Percentiles rank a stretch among this genome's conserved stretches.
phyloP scores from a whole-genome alignment of 2,329 filamentous ascomycete species.

The Trichoderma pleuroti region DNA sequence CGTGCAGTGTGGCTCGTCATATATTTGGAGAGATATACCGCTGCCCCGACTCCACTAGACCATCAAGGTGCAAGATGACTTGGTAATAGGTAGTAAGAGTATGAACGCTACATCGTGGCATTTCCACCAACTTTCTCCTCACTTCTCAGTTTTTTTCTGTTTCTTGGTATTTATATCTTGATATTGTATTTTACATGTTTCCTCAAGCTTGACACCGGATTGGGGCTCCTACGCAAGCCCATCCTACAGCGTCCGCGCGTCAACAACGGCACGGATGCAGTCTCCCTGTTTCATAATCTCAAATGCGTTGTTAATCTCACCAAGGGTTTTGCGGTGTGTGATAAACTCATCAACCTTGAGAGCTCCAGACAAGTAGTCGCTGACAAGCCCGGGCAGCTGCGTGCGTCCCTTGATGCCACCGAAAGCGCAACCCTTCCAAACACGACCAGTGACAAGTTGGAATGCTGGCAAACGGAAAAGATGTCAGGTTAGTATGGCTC shows the following conservation, averaged over 20 bases:
- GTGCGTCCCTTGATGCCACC: conserved; percentile 96
- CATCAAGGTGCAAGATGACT: conserved; percentile 1
- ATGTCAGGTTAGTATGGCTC: conserved; percentile 23
- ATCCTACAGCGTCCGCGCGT: conserved; percentile 46
- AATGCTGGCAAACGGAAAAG: conserved; percentile 62
- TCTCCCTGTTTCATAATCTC: conserved; percentile 93
- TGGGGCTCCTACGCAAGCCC: no score
- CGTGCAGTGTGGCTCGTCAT: not conserved
- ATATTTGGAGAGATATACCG: not conserved
- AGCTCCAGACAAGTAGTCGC: conserved; percentile 82
- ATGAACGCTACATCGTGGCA: not conserved
- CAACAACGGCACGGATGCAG: conserved; percentile 92
- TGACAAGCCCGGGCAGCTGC: conserved; percentile 81
- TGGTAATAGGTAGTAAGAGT: not conserved
- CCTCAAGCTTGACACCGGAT: no score
- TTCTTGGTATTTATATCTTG: not conserved
- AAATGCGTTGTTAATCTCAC: conserved; percentile 85
- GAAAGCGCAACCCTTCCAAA: conserved; percentile 97
- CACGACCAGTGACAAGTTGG: conserved; percentile 95
- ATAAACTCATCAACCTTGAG: conserved; percentile 99
- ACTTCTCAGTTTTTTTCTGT: no score
- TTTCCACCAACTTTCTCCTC: not conserved
- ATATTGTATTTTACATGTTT: not conserved
- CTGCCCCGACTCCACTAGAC: not conserved
- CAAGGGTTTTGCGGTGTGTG: conserved; percentile 83